Evolutionary conservation across 129 eudicot genomes (phyloP), one percentile per base, ranked within the genome.

Genomic region (Oenanthe sinensis): DNA sequence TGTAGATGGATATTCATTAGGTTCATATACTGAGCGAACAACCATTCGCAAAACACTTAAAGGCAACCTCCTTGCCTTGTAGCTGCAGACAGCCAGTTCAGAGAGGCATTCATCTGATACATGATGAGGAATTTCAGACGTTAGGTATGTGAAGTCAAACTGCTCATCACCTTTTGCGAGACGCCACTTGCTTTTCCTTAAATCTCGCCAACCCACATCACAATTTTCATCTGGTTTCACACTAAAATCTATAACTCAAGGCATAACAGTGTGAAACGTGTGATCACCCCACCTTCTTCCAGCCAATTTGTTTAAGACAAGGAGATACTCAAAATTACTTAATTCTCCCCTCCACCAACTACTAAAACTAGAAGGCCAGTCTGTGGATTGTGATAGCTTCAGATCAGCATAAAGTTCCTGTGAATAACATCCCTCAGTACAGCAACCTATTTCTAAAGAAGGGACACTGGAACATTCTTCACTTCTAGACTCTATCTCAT

Each of bases 221-320:
- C 76, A 84, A 22, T 83, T 83, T 78, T 87, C 94, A 80, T 90
- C 93, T 12, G 98, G 97, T 82, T 91, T 91, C 42, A 81, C 88
- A 88, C 90, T 90, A 82, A 95, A 95, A 89, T 95, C 98, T 68
- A 92, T 87, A 60, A 95, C 90, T 97, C 98, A 95, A 70, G 98
- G 98, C 98, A 95, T 95, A 40, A 95, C 98, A 3, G 88, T 87
- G 78, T 91, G 89, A 80, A 95, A 95, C 76, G 92, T 87, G 77
- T 95, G 91, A 76, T 95, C 98, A 0, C 98, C 96, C 97, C 97
- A 95, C 80, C 97, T 91, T 81, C 98, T 91, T 80, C 98, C 98
- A 28, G 98, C 96, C 78, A 91, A 52, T 69, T 85, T 86, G 84
- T 95, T 95, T 71, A 95, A 85, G 74, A 88, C 72, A 15, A 95